Conservation (phyloP, 495 filamentous ascomycete species). For the Polyplosphaeria fusca region DNA sequence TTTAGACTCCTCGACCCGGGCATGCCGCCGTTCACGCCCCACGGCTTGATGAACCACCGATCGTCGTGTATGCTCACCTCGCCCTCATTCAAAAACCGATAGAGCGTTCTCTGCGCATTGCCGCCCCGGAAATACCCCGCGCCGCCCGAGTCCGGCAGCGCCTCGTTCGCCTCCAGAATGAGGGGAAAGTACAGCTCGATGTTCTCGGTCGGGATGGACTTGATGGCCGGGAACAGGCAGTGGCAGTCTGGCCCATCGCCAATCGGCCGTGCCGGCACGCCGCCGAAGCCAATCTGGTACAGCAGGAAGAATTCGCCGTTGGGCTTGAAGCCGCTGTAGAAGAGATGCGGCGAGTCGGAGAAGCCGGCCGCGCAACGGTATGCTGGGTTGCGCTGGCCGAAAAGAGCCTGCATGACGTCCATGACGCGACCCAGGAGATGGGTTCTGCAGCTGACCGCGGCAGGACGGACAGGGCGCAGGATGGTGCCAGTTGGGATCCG, state of each 20-base stretch:
- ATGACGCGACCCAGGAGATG: conserved; percentile 48
- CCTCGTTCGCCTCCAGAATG: conserved; percentile 50
- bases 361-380: conserved; percentile 52
- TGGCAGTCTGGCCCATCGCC: conserved; percentile 53
- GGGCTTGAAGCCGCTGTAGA: conserved; percentile 52
- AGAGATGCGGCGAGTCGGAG: conserved; percentile 52
- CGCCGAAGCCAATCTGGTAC: conserved; percentile 53
- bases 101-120: conserved; percentile 50
- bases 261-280: conserved; percentile 48
- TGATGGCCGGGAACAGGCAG: conserved; percentile 53
- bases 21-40: conserved; percentile 49
- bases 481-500: conserved; percentile 47
- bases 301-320: conserved; percentile 52
- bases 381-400: conserved; percentile 47
- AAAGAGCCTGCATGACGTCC: conserved; percentile 51
- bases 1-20: conserved; percentile 48
- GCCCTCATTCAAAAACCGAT: conserved; percentile 48
- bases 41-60: conserved; percentile 53
- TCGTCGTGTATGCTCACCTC: conserved; percentile 52
- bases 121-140: conserved; percentile 50
- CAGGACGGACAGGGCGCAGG: conserved; percentile 51
- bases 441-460: conserved; percentile 49
- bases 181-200: conserved; percentile 52
- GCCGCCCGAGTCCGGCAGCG: conserved; percentile 50
- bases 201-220: conserved; percentile 51